Evolutionary conservation across 164 flowering plant species (phyloP).

Genomic region (Vitis rupestris): DNA sequence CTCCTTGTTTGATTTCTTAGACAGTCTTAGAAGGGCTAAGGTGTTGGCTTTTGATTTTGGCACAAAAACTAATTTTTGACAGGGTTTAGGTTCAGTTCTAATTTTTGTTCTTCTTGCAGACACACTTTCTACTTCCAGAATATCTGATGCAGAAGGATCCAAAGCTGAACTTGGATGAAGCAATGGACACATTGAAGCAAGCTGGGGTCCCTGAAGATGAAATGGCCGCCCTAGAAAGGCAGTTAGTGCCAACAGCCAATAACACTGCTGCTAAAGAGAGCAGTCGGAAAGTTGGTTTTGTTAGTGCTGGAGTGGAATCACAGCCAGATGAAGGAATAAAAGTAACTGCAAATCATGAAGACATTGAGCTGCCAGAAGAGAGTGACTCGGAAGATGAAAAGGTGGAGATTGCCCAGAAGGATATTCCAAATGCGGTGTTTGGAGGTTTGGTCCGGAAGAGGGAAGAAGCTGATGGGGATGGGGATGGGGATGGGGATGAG

Average conservation of each 20-base stretch:
- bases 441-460: conserved; percentile 70
- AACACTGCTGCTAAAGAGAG: conserved; percentile 33
- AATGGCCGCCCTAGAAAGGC: conserved; percentile 92
- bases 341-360: conserved; percentile 56
- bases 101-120: conserved; percentile 44
- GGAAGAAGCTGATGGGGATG: conserved; percentile 31
- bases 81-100: neutral
- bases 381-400: conserved; percentile 65
- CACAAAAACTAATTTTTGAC: neutral
- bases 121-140: conserved; percentile 86
- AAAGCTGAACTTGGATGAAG: conserved; percentile 59
- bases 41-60: no score
- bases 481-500: conserved; percentile 14
- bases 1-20: no score
- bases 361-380: conserved; percentile 81
- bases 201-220: conserved; percentile 90
- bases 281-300: conserved; percentile 65
- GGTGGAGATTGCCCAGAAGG: conserved; percentile 76
- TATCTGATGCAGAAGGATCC: conserved; percentile 84
- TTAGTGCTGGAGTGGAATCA: conserved; percentile 81
- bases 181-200: conserved; percentile 70
- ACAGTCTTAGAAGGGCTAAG: no score
- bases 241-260: conserved; percentile 48
- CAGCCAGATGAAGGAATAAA: conserved; percentile 45
- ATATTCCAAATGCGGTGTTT: conserved; percentile 79